Conservation (phyloP, 208 protist genomes). For the Polymyxa betae region DNA sequence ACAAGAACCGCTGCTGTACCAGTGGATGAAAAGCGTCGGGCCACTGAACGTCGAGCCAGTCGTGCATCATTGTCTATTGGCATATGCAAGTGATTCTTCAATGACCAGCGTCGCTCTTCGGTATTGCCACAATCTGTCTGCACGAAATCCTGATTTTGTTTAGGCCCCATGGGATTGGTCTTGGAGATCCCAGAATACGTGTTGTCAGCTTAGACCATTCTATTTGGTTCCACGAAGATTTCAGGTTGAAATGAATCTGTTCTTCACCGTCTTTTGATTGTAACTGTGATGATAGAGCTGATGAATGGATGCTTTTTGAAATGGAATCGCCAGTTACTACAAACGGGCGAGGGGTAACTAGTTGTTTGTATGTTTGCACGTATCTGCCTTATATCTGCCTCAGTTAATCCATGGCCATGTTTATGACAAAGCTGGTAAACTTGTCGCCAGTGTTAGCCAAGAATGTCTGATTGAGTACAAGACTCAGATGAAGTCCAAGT, state of each 20-base stretch:
- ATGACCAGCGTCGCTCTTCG: too few relatives aligned
- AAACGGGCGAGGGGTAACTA: not conserved
- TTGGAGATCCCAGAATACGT: not conserved
- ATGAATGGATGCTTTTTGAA: constrained; percentile 4
- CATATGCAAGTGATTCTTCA: too few relatives aligned
- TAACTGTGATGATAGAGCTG: not conserved
- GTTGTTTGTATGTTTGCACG: too few relatives aligned
- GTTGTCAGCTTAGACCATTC: not conserved
- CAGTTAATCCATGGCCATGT: not conserved
- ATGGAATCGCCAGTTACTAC: not conserved
- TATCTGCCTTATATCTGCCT: too few relatives aligned
- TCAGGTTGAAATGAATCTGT: too few relatives aligned
- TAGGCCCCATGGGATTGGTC: not conserved
- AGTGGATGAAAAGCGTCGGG: not conserved
- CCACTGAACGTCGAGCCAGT: not conserved
- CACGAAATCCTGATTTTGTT: not conserved
- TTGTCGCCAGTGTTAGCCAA: not conserved
- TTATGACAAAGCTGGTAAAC: not conserved
- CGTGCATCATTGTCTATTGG: not conserved
- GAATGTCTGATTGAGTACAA: not conserved
- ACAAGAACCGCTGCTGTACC: not conserved
- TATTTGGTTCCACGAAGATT: not conserved
- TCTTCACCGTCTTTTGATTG: too few relatives aligned
- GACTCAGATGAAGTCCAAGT: not conserved
- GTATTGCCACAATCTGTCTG: too few relatives aligned